Evolutionary conservation across 192 early-diverging fungal genomes (phyloP).

Genomic region (Gigaspora rosea): DNA sequence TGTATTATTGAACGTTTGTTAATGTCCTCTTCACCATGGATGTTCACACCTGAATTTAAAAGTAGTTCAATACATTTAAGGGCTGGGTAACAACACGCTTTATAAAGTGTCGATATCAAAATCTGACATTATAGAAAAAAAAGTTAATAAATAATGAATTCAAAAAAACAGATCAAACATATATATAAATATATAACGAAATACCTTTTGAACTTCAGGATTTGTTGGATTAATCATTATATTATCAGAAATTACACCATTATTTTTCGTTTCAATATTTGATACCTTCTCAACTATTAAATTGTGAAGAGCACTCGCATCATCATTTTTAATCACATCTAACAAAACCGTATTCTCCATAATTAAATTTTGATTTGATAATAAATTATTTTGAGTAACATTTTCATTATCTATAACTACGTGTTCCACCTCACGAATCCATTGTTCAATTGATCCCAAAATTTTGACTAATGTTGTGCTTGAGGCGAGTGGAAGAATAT

Average conservation of each 20-base stretch:
- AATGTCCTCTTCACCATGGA: constrained; percentile 48
- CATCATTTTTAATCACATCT: not conserved
- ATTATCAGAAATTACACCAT: not conserved
- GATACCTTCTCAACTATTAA: not conserved
- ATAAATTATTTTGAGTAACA: not conserved
- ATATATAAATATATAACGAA: not conserved
- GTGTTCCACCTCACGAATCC: not conserved
- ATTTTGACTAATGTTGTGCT: not conserved
- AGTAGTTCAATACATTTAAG: constrained; percentile 44
- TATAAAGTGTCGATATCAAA: constrained; percentile 40
- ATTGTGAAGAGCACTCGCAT: not conserved
- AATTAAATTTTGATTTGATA: not conserved
- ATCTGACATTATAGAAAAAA: constrained; percentile 20
- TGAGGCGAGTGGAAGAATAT: not conserved
- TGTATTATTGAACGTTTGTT: constrained; percentile 66
- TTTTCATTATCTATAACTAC: not conserved
- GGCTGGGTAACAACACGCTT: constrained; percentile 43
- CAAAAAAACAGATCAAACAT: not conserved
- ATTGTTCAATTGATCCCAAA: not conserved
- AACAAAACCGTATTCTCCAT: not conserved
- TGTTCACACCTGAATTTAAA: constrained; percentile 36
- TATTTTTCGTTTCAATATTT: not conserved
- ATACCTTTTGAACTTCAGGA: not conserved
- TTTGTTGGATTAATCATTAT: not conserved
- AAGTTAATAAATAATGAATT: constrained; percentile 17